These are phyloP conservation scores for Diaporthe amygdali DNA, from an alignment of 2,329 filamentous ascomycete genomes.

Conservation along the genomic window DNA sequence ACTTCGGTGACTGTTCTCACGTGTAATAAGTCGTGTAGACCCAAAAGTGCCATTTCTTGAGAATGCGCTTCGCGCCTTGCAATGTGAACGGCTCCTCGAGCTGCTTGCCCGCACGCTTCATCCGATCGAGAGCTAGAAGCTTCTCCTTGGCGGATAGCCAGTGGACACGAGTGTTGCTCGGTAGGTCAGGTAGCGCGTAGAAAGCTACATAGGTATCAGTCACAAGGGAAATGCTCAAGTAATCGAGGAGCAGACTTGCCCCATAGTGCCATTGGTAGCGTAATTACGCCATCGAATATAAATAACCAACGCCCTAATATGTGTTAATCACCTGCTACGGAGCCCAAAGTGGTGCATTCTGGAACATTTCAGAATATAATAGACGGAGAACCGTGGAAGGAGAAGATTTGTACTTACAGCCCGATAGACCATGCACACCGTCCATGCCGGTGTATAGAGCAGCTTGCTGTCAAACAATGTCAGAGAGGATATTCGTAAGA, in stretches of 20 bases:
- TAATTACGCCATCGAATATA: constrained; percentile 36
- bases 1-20: constrained; percentile 5
- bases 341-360: too few species aligned
- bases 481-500: not conserved
- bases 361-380: too few species aligned
- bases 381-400: too few species aligned
- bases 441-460: constrained; percentile 32
- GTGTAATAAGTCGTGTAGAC: constrained; percentile 36
- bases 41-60: constrained; percentile 39
- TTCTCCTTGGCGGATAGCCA: constrained; percentile 34
- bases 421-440: constrained; percentile 29
- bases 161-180: constrained; percentile 30
- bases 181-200: constrained; percentile 31
- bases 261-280: constrained; percentile 36
- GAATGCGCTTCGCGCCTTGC: constrained; percentile 30
- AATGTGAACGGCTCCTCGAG: constrained; percentile 30
- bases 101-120: constrained; percentile 32
- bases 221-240: not conserved
- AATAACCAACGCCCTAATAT: constrained; percentile 37
- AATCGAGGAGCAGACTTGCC: not conserved
- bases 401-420: too few species aligned
- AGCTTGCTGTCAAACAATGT: constrained; percentile 25
- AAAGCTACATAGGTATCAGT: constrained; percentile 7
- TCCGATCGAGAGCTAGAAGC: constrained; percentile 29
- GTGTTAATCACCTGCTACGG: too few species aligned